Evolutionary conservation across 148 eudicot species (phyloP), one percentile per base, ranked within the genome.

Genomic region (Camellia sinensis): DNA sequence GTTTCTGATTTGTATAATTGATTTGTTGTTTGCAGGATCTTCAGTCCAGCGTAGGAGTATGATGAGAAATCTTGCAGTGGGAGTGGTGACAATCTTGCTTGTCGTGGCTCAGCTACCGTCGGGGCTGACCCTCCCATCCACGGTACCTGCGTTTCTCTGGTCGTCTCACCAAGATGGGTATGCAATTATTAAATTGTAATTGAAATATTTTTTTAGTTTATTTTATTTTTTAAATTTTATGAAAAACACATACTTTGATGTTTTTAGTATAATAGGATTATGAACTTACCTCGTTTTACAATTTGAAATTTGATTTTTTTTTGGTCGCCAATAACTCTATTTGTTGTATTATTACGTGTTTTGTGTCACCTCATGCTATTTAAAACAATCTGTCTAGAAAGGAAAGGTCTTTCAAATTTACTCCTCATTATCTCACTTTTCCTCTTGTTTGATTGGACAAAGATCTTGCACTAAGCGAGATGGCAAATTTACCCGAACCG

Each of bases 91-190:
- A n/a, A 46, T 83, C 78, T 45, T 86, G 67, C 83, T 92, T 29
- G 78, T 89, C 60, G 78, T 83, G 50, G 78, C 86, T 72, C 88
- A 83, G 80, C 54, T 92, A 17, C 85, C 86, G 21, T 72, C 79
- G 4, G 90, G 86, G 60, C 80, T 86, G 69, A 56, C 82, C 71
- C 74, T 83, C 65, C 87, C 87, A 65, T 84, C 92, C 46, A 93
- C 91, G 3, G 89, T 82, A 71, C 93, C 98, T 82, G 94, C 98
- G 5, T 86, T 93, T 82, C 87, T 94, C 82, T 94, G 98, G 98
- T 92, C 98, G 65, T 83, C 90, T 71, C 85, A 87, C 79, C 80
- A 83, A 63, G 85, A 92, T 78, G 86, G 85, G 98, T 94, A 91
- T 67, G 86, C 48, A 22, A 59, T 59, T 53, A 0, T 29, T 29